phyloP scores from a whole-genome alignment of 352 stramenopile genomes.

The Thalassiosira livingstoniorum region DNA sequence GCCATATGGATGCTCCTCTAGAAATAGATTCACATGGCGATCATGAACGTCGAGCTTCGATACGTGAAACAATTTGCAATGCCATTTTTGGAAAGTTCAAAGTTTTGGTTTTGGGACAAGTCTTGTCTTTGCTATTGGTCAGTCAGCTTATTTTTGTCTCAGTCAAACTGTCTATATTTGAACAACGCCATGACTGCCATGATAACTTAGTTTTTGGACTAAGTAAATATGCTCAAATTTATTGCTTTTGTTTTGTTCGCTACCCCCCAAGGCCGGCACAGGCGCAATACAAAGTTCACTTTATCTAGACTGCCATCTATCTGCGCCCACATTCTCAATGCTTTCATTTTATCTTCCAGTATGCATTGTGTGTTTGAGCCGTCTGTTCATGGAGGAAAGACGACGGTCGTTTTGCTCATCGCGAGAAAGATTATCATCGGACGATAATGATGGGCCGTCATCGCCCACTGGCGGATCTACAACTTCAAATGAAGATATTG shows the following conservation, averaged over 20 bases:
- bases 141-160: background rate
- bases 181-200: background rate
- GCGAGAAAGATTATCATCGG: too few relatives aligned
- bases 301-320: constrained; percentile 71
- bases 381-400: constrained; percentile 29
- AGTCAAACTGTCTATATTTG: background rate
- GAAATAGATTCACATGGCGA: background rate
- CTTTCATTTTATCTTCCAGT: constrained; percentile 69
- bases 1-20: background rate
- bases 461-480: too few relatives aligned
- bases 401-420: too few relatives aligned
- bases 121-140: constrained; percentile 70
- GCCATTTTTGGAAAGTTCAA: constrained; percentile 45
- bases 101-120: constrained; percentile 70
- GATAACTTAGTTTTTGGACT: background rate
- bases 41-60: constrained; percentile 6
- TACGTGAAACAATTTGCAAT: constrained; percentile 40
- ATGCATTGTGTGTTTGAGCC: constrained; percentile 31
- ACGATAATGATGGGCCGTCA: too few relatives aligned
- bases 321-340: constrained; percentile 74
- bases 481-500: too few relatives aligned
- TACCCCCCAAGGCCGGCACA: constrained; percentile 39
- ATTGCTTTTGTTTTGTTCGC: constrained; percentile 2
- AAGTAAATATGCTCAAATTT: background rate
- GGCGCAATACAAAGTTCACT: constrained; percentile 72